A percentile compares a stretch with the other conserved stretches of the same genome.
phyloP scores from a whole-genome alignment of 345 rosid genomes.

The Stellera chamaejasme region DNA sequence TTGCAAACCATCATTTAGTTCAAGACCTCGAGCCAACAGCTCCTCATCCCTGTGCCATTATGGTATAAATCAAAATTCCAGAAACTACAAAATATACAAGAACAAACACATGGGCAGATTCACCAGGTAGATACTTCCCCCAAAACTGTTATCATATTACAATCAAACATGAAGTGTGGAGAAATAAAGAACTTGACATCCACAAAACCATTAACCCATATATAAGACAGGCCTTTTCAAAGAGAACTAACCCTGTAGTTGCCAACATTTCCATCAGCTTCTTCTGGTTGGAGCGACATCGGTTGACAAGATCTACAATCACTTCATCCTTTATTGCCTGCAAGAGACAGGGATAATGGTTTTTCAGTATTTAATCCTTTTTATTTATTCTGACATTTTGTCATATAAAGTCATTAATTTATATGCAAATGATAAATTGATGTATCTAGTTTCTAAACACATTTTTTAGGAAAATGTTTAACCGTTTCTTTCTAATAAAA shows the following conservation, averaged over 20 bases:
- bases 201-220: conserved; percentile 1
- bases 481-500: too few relatives aligned
- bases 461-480: not conserved
- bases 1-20: conserved; percentile 70
- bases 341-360: conserved; percentile 6
- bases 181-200: not conserved
- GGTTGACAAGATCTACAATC: conserved; percentile 66
- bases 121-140: too few relatives aligned
- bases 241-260: conserved; percentile 56
- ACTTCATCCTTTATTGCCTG: conserved; percentile 89
- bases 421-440: not conserved
- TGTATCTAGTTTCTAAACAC: too few relatives aligned
- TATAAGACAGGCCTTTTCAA: not conserved
- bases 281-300: conserved; percentile 78
- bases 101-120: too few relatives aligned
- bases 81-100: not conserved
- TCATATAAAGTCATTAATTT: too few relatives aligned
- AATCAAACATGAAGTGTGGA: too few relatives aligned
- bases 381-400: too few relatives aligned
- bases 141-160: too few relatives aligned
- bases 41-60: conserved; percentile 67
- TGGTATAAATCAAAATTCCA: conserved; percentile 6
- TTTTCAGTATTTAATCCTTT: too few relatives aligned
- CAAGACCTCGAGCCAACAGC: conserved; percentile 73
- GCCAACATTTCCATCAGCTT: conserved; percentile 86